Conservation (phyloP, 2,329 filamentous ascomycete genomes). For the Penicillium sp. region DNA sequence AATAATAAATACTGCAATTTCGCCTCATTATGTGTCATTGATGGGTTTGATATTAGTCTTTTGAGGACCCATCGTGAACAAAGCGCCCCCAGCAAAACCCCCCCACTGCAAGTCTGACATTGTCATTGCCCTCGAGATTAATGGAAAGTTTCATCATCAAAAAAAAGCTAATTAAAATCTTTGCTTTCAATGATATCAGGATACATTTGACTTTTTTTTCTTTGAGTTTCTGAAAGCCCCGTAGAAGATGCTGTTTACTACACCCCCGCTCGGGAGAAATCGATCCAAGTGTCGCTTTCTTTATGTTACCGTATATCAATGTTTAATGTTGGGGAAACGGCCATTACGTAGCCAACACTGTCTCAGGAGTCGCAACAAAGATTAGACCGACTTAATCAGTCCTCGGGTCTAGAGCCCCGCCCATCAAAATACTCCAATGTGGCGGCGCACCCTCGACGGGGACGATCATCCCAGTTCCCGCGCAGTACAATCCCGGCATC, state of each 20-base stretch:
- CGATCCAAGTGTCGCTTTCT: neutral
- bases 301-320: neutral
- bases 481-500: conserved; percentile 6
- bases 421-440: neutral
- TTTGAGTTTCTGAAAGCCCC: conserved; percentile 1
- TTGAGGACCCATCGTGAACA: neutral
- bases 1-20: neutral
- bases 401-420: conserved; percentile 6
- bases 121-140: neutral
- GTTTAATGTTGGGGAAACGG: conserved; percentile 1
- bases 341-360: conserved; percentile 3
- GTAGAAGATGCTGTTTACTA: neutral
- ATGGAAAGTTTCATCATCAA: neutral
- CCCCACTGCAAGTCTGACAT: neutral
- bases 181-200: neutral
- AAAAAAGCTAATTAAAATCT: neutral
- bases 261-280: neutral
- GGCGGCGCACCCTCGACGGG: conserved; percentile 2
- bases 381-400: neutral
- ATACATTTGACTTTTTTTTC: neutral
- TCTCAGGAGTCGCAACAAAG: neutral
- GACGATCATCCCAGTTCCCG: conserved; percentile 6
- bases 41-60: neutral
- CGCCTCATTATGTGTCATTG: neutral
- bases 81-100: conserved; percentile 1